Base-by-base conservation (phyloP, 2,329 filamentous ascomycete genomes). In the Beauveria sp. region DNA sequence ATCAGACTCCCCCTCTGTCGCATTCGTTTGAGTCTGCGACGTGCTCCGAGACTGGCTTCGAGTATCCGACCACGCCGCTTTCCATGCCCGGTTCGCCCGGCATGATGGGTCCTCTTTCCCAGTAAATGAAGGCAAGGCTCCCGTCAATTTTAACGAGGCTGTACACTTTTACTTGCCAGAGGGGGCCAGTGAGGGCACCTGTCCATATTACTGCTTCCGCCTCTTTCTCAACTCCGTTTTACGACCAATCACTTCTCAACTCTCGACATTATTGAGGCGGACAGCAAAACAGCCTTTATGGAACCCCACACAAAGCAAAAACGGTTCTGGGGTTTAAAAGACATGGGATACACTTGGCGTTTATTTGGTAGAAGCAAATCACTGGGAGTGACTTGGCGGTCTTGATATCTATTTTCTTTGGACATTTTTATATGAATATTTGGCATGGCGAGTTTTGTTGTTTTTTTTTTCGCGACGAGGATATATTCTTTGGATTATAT, bases 1-100 rank as follows among this genome's bases (percentile, higher is more conserved):
- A 67, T 69, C 77, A 92, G 89, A 91, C 89, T 74, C 89, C 89
- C 76, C 87, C 89, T 71, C 83, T 91, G 68, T 89, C 87, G 69
- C 87, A 89, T 72, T 88, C 86, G 31, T 89, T 86, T 73, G 83
- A 86, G 72, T 90, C 87, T 58, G 77, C 83, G 64, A 80, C 78
- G 69, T 85, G 83, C 73, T 87, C 84, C 38, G 84, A 87, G 67
- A 77, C 80, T 64, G 81, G 82, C 62, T 86, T 83, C 70, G 82
- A 86, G 66, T 87, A 87, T 75, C 88, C 88, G 43, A 83, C 83
- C 49, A 91, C 88, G 59, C 88, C 88, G 64, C 77, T 88, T 66
- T 90, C 87, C n/a, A 87, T 90, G 83, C 87, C 87, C 38, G 82
- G 81, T 52, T 89, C 88, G 50, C 88, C 88, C 49, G 81, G 80